Percentiles rank a stretch among this genome's conserved stretches.
phyloP scores from a whole-genome alignment of 108 stramenopile genomes.

The Cyclotella kingstonii region DNA sequence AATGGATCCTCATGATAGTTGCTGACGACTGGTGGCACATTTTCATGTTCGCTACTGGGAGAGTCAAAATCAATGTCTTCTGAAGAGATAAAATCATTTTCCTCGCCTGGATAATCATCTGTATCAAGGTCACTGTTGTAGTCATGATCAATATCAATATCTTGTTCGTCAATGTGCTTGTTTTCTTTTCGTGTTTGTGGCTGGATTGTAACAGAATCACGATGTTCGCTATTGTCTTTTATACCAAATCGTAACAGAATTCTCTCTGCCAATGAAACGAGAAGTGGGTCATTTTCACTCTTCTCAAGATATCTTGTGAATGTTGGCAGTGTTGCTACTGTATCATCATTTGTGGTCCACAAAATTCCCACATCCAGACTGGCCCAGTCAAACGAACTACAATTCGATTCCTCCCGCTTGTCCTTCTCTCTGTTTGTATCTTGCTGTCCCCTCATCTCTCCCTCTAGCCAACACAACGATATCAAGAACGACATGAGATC shows the following conservation, averaged over 20 bases:
- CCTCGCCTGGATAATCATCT: constrained; percentile 21
- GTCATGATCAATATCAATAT: constrained; percentile 4
- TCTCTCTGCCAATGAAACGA: constrained; percentile 16
- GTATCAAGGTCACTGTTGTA: constrained; percentile 1
- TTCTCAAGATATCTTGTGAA: constrained; percentile 8
- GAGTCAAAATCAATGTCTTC: constrained; percentile 21
- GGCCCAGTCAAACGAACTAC: constrained; percentile 60
- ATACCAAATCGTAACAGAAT: constrained; percentile 13
- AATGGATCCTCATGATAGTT: constrained; percentile 15
- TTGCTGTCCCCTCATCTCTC: constrained; percentile 47
- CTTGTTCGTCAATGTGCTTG: not conserved
- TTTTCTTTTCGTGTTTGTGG: not conserved
- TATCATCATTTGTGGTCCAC: too few species aligned
- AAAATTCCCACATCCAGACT: constrained; percentile 55
- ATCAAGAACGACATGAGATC: constrained; percentile 53
- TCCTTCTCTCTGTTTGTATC: constrained; percentile 9
- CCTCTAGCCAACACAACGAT: constrained; percentile 65
- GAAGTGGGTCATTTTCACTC: not conserved
- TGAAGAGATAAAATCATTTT: constrained; percentile 20
- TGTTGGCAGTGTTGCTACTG: too few species aligned
- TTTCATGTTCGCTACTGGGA: constrained; percentile 4
- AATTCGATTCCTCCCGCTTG: too few species aligned
- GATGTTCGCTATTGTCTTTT: constrained; percentile 14
- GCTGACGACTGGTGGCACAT: constrained; percentile 2
- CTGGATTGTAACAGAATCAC: not conserved